These are phyloP conservation scores for Talaromyces nanjingensis DNA, from an alignment of 495 filamentous ascomycete species.

Conservation along the genomic window DNA sequence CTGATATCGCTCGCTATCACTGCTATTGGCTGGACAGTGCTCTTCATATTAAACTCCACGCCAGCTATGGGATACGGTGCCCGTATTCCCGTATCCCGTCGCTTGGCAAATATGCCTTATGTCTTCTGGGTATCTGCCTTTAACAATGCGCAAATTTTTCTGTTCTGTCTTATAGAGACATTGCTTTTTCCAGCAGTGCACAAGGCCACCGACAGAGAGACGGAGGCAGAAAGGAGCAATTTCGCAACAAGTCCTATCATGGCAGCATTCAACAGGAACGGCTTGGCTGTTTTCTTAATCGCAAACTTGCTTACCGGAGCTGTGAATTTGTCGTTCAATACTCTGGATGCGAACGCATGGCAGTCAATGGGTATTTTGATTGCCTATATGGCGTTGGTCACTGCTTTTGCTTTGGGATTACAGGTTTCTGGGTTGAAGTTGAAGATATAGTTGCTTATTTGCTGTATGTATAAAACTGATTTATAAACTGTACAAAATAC, in stretches of 20 bases:
- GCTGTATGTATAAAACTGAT: not conserved
- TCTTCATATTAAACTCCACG: conserved; percentile 61
- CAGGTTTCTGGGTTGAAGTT: conserved; percentile 69
- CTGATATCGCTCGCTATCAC: conserved; percentile 53
- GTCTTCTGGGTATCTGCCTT: conserved; percentile 85
- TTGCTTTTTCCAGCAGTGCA: conserved; percentile 68
- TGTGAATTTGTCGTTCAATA: conserved; percentile 80
- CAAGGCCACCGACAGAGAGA: conserved; percentile 37
- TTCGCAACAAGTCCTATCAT: conserved; percentile 75
- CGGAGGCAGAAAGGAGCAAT: conserved; percentile 48
- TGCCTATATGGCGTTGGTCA: conserved; percentile 61
- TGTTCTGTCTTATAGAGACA: conserved; percentile 71
- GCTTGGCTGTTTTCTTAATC: conserved; percentile 75
- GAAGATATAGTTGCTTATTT: conserved; percentile 32
- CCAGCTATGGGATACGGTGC: conserved; percentile 59
- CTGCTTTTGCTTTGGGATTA: conserved; percentile 60
- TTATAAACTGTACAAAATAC: not conserved
- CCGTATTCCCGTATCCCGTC: conserved; percentile 67
- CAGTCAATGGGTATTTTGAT: conserved; percentile 67
- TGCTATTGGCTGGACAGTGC: conserved; percentile 55
- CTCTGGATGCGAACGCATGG: conserved; percentile 56
- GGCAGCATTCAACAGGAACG: conserved; percentile 80
- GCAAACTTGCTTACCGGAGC: conserved; percentile 85
- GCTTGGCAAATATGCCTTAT: conserved; percentile 91
- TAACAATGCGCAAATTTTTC: conserved; percentile 71